Conservation (phyloP, 208 protist genomes). For the Leishmania guyanensis region DNA sequence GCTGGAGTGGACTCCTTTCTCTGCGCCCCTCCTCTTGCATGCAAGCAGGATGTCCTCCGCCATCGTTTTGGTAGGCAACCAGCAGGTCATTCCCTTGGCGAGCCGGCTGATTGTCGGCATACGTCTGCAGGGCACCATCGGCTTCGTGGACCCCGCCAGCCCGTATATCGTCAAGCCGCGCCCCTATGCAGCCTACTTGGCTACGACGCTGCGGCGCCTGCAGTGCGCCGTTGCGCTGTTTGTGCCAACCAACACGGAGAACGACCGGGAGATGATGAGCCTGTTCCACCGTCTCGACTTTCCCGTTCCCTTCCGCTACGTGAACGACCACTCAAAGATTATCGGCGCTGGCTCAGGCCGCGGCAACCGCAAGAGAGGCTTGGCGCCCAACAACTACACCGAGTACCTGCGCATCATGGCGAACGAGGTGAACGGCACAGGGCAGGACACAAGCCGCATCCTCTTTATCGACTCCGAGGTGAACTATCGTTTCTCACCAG, state of each 20-base stretch:
- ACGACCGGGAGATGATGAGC: slow-evolving; percentile 34
- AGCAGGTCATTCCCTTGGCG: slow-evolving; percentile 40
- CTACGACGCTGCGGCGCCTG: slow-evolving; percentile 56
- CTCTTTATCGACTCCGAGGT: slow-evolving; percentile 85
- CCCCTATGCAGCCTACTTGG: slow-evolving; percentile 73
- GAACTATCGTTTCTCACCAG: slow-evolving; percentile 73
- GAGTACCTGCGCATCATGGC: slow-evolving; percentile 53
- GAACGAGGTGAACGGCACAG: slow-evolving; percentile 31
- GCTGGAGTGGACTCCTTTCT: neutral
- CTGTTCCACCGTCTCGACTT: slow-evolving; percentile 56
- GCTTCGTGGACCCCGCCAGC: slow-evolving; percentile 36
- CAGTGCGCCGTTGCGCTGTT: slow-evolving; percentile 76
- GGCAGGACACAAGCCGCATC: slow-evolving; percentile 42
- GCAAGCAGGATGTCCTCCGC: slow-evolving; percentile 37
- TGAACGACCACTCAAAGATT: slow-evolving; percentile 49
- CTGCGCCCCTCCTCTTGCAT: neutral
- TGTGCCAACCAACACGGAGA: slow-evolving; percentile 27
- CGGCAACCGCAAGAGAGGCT: slow-evolving; percentile 28
- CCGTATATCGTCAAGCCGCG: slow-evolving; percentile 54
- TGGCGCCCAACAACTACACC: slow-evolving; percentile 62
- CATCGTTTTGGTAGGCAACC: slow-evolving; percentile 31
- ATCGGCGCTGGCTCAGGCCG: slow-evolving; percentile 17
- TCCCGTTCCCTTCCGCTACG: slow-evolving; percentile 40
- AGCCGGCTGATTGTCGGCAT: slow-evolving; percentile 67
- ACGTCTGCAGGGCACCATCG: slow-evolving; percentile 70